A percentile compares a stretch with the other conserved stretches of the same genome.
phyloP scores from a whole-genome alignment of 148 eudicot genomes.

The Tetragonia tetragonoides region DNA sequence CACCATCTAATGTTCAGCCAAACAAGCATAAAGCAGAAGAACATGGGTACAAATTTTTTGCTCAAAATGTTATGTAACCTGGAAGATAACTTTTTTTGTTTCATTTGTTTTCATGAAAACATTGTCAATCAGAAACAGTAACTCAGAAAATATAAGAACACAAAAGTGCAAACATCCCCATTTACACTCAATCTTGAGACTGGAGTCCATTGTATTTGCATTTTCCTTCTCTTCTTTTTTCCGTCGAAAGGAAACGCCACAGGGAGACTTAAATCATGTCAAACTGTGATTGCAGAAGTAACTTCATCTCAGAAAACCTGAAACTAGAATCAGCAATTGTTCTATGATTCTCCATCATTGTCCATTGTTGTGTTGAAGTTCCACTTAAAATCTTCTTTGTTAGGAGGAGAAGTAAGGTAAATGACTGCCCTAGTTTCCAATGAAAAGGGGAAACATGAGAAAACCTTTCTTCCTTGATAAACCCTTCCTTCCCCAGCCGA shows the following conservation, averaged over 20 bases:
- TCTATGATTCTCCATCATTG: too few species aligned
- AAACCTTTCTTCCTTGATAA: neutral
- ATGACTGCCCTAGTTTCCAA: neutral
- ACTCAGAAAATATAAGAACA: neutral
- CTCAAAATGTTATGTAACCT: neutral
- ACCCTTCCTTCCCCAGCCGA: neutral
- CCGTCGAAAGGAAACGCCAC: neutral
- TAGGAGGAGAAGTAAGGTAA: neutral
- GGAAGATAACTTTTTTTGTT: neutral
- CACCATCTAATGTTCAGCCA: slow-evolving; percentile 6
- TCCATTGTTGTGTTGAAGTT: too few species aligned
- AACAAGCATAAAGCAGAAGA: slow-evolving; percentile 12
- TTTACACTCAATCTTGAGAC: neutral
- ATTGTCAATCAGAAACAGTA: neutral
- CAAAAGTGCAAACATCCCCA: neutral
- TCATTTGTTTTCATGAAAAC: neutral
- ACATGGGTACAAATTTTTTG: neutral
- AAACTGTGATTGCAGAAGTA: neutral
- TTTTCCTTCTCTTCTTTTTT: neutral
- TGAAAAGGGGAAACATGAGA: neutral
- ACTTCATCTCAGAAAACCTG: neutral
- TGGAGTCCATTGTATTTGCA: neutral
- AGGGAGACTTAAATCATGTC: neutral
- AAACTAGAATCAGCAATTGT: too few species aligned
- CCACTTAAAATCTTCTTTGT: neutral